Evolutionary conservation across 1,284 basidiomycete genomes (phyloP).

Genomic region (Inonotus hispidus): DNA sequence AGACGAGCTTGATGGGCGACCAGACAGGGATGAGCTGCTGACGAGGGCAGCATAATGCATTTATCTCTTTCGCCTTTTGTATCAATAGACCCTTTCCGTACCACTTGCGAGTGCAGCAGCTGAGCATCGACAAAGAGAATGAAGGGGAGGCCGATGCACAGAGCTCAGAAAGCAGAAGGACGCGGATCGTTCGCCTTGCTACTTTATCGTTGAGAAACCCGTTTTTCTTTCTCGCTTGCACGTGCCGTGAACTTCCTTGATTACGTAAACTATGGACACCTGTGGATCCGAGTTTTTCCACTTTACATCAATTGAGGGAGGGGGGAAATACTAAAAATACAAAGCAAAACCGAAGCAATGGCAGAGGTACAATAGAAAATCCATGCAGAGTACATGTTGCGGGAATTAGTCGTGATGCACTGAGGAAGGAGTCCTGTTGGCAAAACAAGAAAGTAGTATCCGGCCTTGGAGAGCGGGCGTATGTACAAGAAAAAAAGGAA

Average conservation of each 20-base stretch:
- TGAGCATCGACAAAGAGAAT: slow-evolving; percentile 1
- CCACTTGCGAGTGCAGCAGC: not conserved
- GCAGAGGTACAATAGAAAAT: no score
- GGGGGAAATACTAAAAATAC: no score
- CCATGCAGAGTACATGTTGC: no score
- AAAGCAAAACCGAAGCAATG: no score
- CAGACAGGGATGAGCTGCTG: slow-evolving; percentile 11
- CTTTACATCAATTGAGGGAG: no score
- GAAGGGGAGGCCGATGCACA: not conserved
- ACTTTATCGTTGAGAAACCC: not conserved
- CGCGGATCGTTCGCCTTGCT: not conserved
- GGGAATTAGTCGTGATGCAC: no score
- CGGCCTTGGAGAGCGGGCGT: not conserved
- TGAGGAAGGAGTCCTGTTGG: no score
- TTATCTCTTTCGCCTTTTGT: slow-evolving; percentile 3
- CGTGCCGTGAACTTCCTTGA: not conserved
- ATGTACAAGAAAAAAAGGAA: no score
- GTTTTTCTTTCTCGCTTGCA: not conserved
- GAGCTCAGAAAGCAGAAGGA: not conserved
- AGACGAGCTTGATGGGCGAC: slow-evolving; percentile 8
- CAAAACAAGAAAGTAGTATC: not conserved
- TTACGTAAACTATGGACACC: not conserved
- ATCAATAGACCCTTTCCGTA: not conserved
- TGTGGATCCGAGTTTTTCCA: not conserved
- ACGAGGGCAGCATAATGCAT: slow-evolving; percentile 16